Conservation (phyloP, 176 grass and related monocot genomes). For the Cenchrus fungigraminus region DNA sequence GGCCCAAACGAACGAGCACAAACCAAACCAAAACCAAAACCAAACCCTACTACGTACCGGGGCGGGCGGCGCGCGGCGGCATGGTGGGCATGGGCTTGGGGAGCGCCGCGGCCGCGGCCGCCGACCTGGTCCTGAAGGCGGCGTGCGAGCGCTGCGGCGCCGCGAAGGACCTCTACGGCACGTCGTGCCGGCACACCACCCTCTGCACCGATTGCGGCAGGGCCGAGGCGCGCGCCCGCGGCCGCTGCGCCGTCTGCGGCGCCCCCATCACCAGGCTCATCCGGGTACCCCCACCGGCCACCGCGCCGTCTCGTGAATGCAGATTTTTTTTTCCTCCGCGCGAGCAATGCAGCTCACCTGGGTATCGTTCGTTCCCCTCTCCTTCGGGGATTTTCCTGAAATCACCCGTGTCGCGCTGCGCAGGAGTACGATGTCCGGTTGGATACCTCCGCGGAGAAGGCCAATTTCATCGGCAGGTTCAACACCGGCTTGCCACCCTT, state of each 20-base stretch:
- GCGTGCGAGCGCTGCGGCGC: constrained; percentile 63
- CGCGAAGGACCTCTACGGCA: constrained; percentile 63
- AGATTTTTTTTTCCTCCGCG: not conserved
- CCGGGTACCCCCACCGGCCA: constrained; percentile 41
- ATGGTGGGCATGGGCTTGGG: constrained; percentile 4
- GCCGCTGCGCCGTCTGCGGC: constrained; percentile 56
- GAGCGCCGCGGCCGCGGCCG: constrained; percentile 8
- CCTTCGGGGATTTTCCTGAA: not conserved
- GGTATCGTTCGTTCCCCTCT: not conserved
- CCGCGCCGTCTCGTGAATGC: not conserved
- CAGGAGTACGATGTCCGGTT: constrained; percentile 77
- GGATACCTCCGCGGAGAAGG: constrained; percentile 54
- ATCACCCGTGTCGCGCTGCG: constrained; percentile 10
- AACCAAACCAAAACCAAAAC: constrained; percentile 38
- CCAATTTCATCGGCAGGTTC: constrained; percentile 68
- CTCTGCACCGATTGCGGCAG: constrained; percentile 69
- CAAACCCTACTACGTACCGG: constrained; percentile 33
- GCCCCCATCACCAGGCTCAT: constrained; percentile 69
- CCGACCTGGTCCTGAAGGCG: constrained; percentile 63
- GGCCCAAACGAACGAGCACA: constrained; percentile 5
- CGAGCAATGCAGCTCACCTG: not conserved
- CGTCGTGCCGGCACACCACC: constrained; percentile 73
- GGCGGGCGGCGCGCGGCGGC: not conserved
- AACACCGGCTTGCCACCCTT: constrained; percentile 68
- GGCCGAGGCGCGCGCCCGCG: constrained; percentile 49